Conservation (phyloP, 73 alveolate genomes). For the Urostyla sp. region DNA sequence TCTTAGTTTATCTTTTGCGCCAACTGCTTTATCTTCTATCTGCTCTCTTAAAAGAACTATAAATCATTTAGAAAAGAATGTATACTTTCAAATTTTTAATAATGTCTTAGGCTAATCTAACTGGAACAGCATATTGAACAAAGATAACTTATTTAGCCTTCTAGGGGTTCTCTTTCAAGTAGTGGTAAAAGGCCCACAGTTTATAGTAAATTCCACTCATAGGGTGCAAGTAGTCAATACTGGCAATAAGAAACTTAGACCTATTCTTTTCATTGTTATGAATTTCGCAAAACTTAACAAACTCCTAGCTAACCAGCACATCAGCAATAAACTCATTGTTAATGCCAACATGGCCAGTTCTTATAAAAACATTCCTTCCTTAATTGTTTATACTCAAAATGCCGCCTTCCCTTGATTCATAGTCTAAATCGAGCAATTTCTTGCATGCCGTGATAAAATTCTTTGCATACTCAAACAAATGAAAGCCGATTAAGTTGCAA, state of each 20-base stretch:
- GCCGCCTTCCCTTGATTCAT: constrained; percentile 86
- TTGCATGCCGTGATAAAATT: constrained; percentile 81
- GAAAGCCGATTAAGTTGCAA: constrained; percentile 81
- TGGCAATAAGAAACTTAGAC: constrained; percentile 48
- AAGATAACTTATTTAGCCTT: constrained; percentile 15
- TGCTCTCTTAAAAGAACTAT: constrained; percentile 4
- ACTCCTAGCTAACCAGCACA: constrained; percentile 22
- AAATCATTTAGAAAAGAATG: constrained; percentile 5
- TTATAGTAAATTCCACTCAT: constrained; percentile 68
- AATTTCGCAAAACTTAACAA: background rate
- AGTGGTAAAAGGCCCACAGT: constrained; percentile 57
- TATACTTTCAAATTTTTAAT: background rate
- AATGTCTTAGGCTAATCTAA: background rate
- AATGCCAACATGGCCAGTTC: constrained; percentile 85
- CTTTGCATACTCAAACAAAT: constrained; percentile 84
- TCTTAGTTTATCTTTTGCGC: constrained; percentile 58
- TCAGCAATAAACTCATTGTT: constrained; percentile 70
- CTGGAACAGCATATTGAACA: constrained; percentile 56
- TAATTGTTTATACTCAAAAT: constrained; percentile 75
- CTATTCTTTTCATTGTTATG: background rate
- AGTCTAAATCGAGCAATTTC: constrained; percentile 78
- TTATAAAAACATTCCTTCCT: constrained; percentile 83
- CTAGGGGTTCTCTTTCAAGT: constrained; percentile 44
- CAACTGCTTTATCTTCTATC: constrained; percentile 22
- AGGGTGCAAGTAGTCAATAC: constrained; percentile 66